phyloP scores from a whole-genome alignment of 2,329 filamentous ascomycete species.

The Fusarium sterilihyphosum region DNA sequence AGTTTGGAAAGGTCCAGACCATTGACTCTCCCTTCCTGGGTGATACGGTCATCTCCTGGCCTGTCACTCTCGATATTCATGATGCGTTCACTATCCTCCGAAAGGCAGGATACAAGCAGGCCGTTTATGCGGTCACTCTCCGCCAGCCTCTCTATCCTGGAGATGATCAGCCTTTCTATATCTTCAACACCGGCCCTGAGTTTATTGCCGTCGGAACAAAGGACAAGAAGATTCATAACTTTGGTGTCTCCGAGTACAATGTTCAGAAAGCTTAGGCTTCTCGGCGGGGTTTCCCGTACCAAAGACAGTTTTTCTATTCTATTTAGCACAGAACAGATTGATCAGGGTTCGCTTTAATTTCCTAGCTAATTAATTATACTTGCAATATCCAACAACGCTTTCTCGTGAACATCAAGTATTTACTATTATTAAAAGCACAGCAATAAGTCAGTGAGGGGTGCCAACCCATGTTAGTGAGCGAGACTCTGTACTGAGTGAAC shows the following conservation, averaged over 20 bases:
- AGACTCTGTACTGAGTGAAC: not conserved
- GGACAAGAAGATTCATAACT: conserved; percentile 19
- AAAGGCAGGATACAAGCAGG: conserved; percentile 18
- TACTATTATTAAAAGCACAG: too few species aligned
- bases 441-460: too few species aligned
- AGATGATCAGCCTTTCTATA: conserved; percentile 19
- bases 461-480: fast-evolving
- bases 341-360: not conserved
- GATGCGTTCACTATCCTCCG: conserved; percentile 20
- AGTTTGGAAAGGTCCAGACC: conserved; percentile 7
- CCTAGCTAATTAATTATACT: not conserved
- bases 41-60: conserved; percentile 6
- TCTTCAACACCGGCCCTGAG: conserved; percentile 17
- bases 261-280: not conserved
- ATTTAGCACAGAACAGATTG: not conserved
- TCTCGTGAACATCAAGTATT: not conserved
- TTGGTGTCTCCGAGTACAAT: conserved; percentile 8
- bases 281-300: fast-evolving
- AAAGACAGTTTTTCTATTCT: not conserved
- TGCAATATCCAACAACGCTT: not conserved
- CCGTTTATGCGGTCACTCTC: conserved; percentile 2
- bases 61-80: conserved; percentile 1
- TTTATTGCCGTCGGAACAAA: conserved; percentile 18
- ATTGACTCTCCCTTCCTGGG: conserved; percentile 10
- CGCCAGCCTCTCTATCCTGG: conserved; percentile 18